These are phyloP conservation scores for Dothidotthia symphoricarpi DNA, from an alignment of 2,329 filamentous ascomycete species.

Conservation along the genomic window DNA sequence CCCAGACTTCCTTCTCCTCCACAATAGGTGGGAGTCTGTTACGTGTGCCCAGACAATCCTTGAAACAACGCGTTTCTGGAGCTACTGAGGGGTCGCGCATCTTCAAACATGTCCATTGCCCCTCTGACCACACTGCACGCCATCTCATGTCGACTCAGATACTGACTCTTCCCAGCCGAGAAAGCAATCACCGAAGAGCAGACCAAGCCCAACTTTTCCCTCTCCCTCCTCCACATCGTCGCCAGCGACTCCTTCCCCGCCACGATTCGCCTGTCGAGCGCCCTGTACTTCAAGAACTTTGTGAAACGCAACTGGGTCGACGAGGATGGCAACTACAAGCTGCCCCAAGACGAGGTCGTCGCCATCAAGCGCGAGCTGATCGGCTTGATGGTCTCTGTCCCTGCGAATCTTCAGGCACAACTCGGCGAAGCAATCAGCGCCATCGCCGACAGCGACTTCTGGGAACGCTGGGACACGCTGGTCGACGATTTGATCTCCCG, in stretches of 20 bases:
- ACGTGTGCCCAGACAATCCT: too few species aligned
- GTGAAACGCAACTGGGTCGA: slow-evolving; percentile 93
- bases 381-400: slow-evolving; percentile 92
- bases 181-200: slow-evolving; percentile 74
- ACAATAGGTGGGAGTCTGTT: too few species aligned
- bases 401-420: slow-evolving; percentile 83
- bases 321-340: slow-evolving; percentile 90
- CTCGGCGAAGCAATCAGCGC: slow-evolving; percentile 95
- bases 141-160: too few species aligned
- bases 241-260: slow-evolving; percentile 68
- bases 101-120: not conserved
- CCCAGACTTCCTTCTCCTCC: too few species aligned
- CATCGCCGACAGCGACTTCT: slow-evolving; percentile 98
- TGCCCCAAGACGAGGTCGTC: slow-evolving; percentile 75
- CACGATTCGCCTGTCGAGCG: slow-evolving; percentile 81
- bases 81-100: not conserved
- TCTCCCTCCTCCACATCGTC: slow-evolving; percentile 84
- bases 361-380: slow-evolving; percentile 95
- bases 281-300: slow-evolving; percentile 98
- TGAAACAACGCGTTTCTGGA: too few species aligned
- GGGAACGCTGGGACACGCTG: slow-evolving; percentile 92
- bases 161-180: slow-evolving; percentile 64
- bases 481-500: slow-evolving; percentile 88
- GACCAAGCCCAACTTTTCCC: slow-evolving; percentile 80
- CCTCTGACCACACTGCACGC: too few species aligned